phyloP scores from a whole-genome alignment of 139 green algal species.

The Tetratostichococcus sp. region DNA sequence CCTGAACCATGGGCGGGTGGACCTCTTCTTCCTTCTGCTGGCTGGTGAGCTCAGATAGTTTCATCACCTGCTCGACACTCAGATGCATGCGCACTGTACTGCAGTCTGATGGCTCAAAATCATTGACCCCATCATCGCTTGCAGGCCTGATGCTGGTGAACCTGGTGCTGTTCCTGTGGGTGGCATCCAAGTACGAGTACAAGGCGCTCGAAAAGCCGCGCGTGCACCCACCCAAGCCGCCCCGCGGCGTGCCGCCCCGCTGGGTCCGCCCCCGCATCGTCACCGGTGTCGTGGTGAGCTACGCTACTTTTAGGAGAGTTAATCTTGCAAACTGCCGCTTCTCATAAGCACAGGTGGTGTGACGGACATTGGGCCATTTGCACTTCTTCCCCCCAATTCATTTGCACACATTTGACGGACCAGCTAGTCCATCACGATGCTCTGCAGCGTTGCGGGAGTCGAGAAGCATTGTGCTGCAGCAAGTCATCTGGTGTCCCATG shows the following conservation, averaged over 20 bases:
- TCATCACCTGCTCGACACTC: neutral
- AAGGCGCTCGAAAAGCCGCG: slow-evolving; percentile 70
- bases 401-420: too few relatives aligned
- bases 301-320: neutral
- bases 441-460: too few relatives aligned
- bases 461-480: too few relatives aligned
- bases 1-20: slow-evolving; percentile 70
- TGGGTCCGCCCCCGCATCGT: slow-evolving; percentile 16
- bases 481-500: too few relatives aligned
- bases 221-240: slow-evolving; percentile 10
- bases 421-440: too few relatives aligned
- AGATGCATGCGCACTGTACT: neutral
- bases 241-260: slow-evolving; percentile 13
- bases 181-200: slow-evolving; percentile 75
- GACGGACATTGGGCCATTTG: too few relatives aligned
- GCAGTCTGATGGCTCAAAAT: too few relatives aligned
- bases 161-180: slow-evolving; percentile 54
- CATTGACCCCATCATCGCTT: too few relatives aligned
- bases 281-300: neutral
- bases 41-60: slow-evolving; percentile 20
- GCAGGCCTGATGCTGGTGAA: slow-evolving; percentile 57
- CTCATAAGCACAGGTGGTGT: neutral
- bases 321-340: neutral
- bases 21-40: slow-evolving; percentile 75
- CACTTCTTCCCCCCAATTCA: too few relatives aligned